A percentile compares a stretch with the other conserved stretches of the same genome.
Conservation (phyloP, 2,329 filamentous ascomycete species). For the Aspergillus pseudoviridinutans region DNA sequence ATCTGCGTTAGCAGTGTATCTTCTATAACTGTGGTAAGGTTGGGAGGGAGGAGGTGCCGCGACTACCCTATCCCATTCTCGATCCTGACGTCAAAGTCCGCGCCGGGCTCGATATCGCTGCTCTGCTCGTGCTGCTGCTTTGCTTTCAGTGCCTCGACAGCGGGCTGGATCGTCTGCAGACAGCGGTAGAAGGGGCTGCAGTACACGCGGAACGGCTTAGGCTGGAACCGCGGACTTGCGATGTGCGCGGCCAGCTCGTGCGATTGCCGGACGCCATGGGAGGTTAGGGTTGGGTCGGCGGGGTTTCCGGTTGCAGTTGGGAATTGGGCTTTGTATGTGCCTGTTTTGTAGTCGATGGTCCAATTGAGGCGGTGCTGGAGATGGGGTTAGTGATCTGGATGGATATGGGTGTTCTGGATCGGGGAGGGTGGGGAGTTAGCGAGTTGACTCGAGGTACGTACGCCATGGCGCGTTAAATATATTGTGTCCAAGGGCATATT, state of each 20-base stretch:
- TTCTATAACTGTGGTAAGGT: neutral
- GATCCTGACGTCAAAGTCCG: constrained; percentile 42
- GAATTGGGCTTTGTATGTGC: constrained; percentile 69
- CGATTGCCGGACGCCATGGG: constrained; percentile 80
- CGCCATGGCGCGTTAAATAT: constrained; percentile 71
- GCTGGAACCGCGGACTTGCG: constrained; percentile 26
- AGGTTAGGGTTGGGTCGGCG: constrained; percentile 80
- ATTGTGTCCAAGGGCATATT: constrained; percentile 66
- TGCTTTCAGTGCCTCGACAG: constrained; percentile 41
- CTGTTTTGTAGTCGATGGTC: constrained; percentile 76
- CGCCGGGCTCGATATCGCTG: constrained; percentile 32
- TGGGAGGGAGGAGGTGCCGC: too few species aligned
- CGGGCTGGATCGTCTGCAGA: constrained; percentile 75
- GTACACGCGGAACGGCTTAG: constrained; percentile 59
- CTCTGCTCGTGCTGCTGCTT: constrained; percentile 12
- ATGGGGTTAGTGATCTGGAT: neutral
- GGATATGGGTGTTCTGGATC: too few species aligned
- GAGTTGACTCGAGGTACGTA: constrained; percentile 43
- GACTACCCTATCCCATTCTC: constrained; percentile 52
- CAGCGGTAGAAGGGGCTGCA: constrained; percentile 84
- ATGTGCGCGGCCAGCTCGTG: constrained; percentile 61
- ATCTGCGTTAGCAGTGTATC: neutral
- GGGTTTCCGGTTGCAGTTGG: constrained; percentile 82
- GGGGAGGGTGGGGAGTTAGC: neutral
- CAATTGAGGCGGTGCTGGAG: constrained; percentile 83